Conservation (phyloP, 2,329 filamentous ascomycete species). For the Fonsecaea pugnacius region DNA sequence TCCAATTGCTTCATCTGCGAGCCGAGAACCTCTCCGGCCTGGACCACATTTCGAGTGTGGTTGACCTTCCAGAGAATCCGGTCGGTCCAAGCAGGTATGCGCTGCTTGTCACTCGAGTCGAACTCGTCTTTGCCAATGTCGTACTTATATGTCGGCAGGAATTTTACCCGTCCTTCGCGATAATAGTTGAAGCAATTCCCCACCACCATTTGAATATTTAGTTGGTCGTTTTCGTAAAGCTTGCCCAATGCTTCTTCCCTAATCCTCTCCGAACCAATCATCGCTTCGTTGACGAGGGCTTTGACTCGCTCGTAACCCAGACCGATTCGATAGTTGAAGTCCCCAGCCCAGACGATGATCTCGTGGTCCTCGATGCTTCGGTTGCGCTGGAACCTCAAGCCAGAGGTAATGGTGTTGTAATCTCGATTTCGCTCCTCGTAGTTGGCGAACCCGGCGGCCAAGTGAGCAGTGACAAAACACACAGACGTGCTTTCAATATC, state of each 20-base stretch:
- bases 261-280: constrained; percentile 85
- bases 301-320: constrained; percentile 77
- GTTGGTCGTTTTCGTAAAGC: constrained; percentile 52
- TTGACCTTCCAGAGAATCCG: constrained; percentile 75
- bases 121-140: constrained; percentile 86
- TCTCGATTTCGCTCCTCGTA: constrained; percentile 96
- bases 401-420: constrained; percentile 84
- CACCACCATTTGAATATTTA: constrained; percentile 95
- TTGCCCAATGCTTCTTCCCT: constrained; percentile 51
- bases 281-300: constrained; percentile 70
- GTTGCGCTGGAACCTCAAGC: constrained; percentile 88
- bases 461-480: constrained; percentile 94
- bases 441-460: constrained; percentile 94
- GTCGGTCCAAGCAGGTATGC: constrained; percentile 97
- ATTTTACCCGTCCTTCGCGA: constrained; percentile 83
- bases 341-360: constrained; percentile 90
- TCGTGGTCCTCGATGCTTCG: constrained; percentile 89
- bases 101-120: constrained; percentile 88
- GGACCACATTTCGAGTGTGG: constrained; percentile 27
- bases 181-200: constrained; percentile 89
- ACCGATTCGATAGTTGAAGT: constrained; percentile 98
- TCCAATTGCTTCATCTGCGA: constrained; percentile 78
- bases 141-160: constrained; percentile 94
- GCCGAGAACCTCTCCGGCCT: constrained; percentile 52
- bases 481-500: constrained; percentile 91